phyloP scores from a whole-genome alignment of 257 asterid genomes.

The Catharanthus roseus region DNA sequence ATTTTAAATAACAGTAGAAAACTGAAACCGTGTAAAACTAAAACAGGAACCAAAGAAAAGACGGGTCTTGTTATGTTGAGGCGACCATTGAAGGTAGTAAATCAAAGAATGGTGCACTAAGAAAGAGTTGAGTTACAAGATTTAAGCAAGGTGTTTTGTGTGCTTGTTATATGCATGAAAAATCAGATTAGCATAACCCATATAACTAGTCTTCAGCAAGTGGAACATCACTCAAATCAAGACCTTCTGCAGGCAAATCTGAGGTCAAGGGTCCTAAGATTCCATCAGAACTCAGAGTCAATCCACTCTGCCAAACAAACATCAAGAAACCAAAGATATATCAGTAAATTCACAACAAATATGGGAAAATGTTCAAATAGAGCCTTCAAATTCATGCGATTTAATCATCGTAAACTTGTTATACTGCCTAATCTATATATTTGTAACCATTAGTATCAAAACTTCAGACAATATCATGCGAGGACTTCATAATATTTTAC shows the following conservation, averaged over 20 bases:
- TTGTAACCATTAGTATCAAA: neutral
- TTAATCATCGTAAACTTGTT: neutral
- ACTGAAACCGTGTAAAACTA: too few species aligned
- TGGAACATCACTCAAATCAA: conserved; percentile 74
- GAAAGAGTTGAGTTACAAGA: neutral
- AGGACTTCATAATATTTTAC: neutral
- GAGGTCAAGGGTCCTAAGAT: conserved; percentile 76
- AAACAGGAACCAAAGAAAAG: too few species aligned
- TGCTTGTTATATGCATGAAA: neutral
- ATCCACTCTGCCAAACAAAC: conserved; percentile 64
- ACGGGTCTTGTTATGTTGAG: neutral
- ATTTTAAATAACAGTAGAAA: too few species aligned
- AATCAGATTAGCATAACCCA: neutral
- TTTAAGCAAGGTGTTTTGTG: neutral
- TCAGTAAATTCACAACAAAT: neutral
- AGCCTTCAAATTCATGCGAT: neutral
- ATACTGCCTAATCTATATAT: neutral
- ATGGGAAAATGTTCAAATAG: neutral
- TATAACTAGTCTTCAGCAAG: conserved; percentile 51
- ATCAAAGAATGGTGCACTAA: conserved; percentile 3
- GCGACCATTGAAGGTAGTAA: neutral
- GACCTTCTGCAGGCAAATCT: conserved; percentile 75
- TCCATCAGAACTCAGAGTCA: conserved; percentile 89
- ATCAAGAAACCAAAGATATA: neutral
- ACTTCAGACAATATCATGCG: neutral